phyloP scores from a whole-genome alignment of 2,329 filamentous ascomycete species.

The Clonostachys rosea region DNA sequence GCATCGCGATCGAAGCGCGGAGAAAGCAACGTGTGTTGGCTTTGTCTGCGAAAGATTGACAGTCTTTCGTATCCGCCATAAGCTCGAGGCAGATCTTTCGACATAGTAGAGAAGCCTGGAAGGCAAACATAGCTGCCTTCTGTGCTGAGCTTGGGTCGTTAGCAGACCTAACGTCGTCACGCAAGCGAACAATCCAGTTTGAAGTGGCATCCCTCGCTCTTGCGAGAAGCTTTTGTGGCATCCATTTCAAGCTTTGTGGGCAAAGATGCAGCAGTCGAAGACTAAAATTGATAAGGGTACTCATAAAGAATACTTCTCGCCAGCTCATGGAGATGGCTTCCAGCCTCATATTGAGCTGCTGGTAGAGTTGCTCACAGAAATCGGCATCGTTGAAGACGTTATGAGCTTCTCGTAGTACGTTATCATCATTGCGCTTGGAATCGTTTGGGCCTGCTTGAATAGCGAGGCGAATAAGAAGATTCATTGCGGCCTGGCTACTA shows the following conservation, averaged over 20 bases:
- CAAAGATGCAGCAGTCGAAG: slow-evolving; percentile 26
- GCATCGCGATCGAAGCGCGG: slow-evolving; percentile 14
- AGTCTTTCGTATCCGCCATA: not conserved
- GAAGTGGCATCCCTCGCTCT: slow-evolving; percentile 34
- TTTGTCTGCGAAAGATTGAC: too few relatives aligned
- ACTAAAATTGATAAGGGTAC: slow-evolving; percentile 45
- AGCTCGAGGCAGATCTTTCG: slow-evolving; percentile 25
- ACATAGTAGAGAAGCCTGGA: slow-evolving; percentile 54
- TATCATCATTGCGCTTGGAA: slow-evolving; percentile 2
- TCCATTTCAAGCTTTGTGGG: slow-evolving; percentile 2
- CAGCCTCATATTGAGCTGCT: slow-evolving; percentile 38
- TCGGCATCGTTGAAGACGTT: slow-evolving; percentile 36
- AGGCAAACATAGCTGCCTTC: slow-evolving; percentile 28
- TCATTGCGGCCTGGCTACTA: slow-evolving; percentile 42
- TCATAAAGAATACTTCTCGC: slow-evolving; percentile 55
- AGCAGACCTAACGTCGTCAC: slow-evolving; percentile 32
- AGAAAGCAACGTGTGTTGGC: slow-evolving; percentile 8
- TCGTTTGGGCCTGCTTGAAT: slow-evolving; percentile 48
- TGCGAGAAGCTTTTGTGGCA: slow-evolving; percentile 25
- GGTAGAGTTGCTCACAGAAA: slow-evolving; percentile 43
- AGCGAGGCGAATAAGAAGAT: slow-evolving; percentile 45
- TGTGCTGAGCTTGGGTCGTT: slow-evolving; percentile 27
- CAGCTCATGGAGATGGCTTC: slow-evolving; percentile 46
- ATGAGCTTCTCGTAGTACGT: slow-evolving; percentile 40
- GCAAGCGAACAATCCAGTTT: slow-evolving; percentile 43